phyloP scores from a whole-genome alignment of 1,284 basidiomycete genomes.

The Schizophyllum amplum region DNA sequence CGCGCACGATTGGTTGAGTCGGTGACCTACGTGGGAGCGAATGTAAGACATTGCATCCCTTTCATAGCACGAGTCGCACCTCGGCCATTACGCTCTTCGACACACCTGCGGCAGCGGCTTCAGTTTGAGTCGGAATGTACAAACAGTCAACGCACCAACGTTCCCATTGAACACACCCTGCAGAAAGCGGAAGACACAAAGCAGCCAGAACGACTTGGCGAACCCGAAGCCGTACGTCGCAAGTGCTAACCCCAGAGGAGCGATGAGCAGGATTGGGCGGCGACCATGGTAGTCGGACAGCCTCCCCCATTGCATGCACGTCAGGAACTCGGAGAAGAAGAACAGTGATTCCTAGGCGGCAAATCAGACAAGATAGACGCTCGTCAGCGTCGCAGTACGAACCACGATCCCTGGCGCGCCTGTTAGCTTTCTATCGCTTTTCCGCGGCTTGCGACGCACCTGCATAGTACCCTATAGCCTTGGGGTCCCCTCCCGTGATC shows the following conservation, averaged over 20 bases:
- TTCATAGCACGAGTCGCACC: conserved; percentile 17
- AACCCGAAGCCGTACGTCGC: conserved; percentile 37
- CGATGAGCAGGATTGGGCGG: conserved; percentile 34
- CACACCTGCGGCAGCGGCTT: conserved; percentile 20
- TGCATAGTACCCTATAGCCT: conserved; percentile 43
- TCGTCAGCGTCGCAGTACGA: background rate
- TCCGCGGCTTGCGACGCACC: conserved; percentile 16
- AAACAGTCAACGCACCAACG: conserved; percentile 24
- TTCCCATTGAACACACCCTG: conserved; percentile 40
- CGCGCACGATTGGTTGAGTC: conserved; percentile 37
- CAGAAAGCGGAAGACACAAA: conserved; percentile 31
- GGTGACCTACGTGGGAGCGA: conserved; percentile 26
- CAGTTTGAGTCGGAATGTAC: conserved; percentile 1
- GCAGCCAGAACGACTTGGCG: conserved; percentile 29
- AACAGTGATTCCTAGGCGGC: conserved; percentile 32
- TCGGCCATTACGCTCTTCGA: conserved; percentile 29
- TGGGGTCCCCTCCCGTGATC: conserved; percentile 35
- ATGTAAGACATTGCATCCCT: too few relatives aligned
- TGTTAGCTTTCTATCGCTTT: conserved; percentile 17
- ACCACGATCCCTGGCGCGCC: background rate
- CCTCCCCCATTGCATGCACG: conserved; percentile 34
- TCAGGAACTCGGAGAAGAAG: conserved; percentile 32
- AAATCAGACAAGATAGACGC: background rate
- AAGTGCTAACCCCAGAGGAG: conserved; percentile 32
- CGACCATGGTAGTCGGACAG: conserved; percentile 36